These are phyloP conservation scores for Colletotrichum salicis DNA, from an alignment of 2,329 filamentous ascomycete genomes.

Conservation along the genomic window DNA sequence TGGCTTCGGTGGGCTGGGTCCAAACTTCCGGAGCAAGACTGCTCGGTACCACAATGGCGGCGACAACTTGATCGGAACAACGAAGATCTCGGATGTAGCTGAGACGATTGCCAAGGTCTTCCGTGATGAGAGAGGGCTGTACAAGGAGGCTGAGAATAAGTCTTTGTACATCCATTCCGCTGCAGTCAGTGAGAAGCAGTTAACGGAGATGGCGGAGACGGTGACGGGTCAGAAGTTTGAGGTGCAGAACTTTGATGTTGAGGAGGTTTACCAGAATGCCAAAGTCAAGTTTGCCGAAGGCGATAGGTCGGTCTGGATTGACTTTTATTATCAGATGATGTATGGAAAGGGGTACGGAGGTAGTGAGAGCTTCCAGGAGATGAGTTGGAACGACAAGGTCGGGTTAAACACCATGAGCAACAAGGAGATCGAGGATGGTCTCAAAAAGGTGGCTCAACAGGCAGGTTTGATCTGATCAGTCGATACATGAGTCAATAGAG, in stretches of 20 bases:
- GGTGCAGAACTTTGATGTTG: neutral
- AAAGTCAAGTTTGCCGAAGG: neutral
- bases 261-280: conserved; percentile 7
- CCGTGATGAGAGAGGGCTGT: conserved; percentile 41
- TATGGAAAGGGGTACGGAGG: conserved; percentile 25
- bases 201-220: conserved; percentile 50
- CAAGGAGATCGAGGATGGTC: neutral
- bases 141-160: conserved; percentile 61
- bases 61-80: conserved; percentile 54
- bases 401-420: neutral
- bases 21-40: conserved; percentile 14
- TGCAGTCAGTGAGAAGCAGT: conserved; percentile 59
- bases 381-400: conserved; percentile 29
- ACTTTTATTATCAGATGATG: conserved; percentile 26
- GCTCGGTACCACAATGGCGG: conserved; percentile 63
- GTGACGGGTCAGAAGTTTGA: conserved; percentile 8
- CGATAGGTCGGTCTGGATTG: neutral
- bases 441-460: neutral
- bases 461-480: neutral
- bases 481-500: neutral
- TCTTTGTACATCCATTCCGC: conserved; percentile 63
- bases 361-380: conserved; percentile 20
- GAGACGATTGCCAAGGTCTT: conserved; percentile 60
- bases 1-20: conserved; percentile 30
- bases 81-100: conserved; percentile 57